Percentiles rank a stretch among this genome's conserved stretches.
phyloP scores from a whole-genome alignment of 2,329 filamentous ascomycete genomes.

The Dichotomopilus funicola region DNA sequence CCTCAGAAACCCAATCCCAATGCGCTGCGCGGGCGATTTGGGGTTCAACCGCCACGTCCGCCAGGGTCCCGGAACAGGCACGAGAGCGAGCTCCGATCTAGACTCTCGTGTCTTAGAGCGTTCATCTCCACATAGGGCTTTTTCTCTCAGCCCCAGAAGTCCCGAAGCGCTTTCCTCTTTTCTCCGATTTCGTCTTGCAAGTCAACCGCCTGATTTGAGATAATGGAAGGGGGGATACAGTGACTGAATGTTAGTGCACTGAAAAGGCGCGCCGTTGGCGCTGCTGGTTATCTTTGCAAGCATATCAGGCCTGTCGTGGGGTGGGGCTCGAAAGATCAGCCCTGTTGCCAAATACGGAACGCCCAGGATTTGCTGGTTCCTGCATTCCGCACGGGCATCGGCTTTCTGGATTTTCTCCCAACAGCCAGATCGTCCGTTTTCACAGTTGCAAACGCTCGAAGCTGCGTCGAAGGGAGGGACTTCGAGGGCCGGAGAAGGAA shows the following conservation, averaged over 20 bases:
- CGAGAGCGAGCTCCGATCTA: constrained; percentile 11
- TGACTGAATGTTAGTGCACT: too few relatives aligned
- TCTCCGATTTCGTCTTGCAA: too few relatives aligned
- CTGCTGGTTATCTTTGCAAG: too few relatives aligned
- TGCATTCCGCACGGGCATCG: neutral
- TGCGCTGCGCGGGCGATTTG: constrained; percentile 1
- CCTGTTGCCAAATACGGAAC: neutral
- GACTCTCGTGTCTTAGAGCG: constrained; percentile 6
- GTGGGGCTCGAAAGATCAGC: neutral
- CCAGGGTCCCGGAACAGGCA: constrained; percentile 6
- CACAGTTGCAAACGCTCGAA: too few relatives aligned
- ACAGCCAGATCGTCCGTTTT: neutral
- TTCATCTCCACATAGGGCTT: constrained; percentile 1
- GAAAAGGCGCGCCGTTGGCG: too few relatives aligned
- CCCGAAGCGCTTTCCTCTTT: neutral
- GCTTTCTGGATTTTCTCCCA: neutral
- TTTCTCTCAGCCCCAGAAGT: neutral
- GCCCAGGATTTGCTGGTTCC: neutral
- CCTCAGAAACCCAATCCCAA: neutral
- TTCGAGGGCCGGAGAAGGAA: too few relatives aligned
- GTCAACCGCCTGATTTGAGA: too few relatives aligned
- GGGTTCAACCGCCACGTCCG: neutral
- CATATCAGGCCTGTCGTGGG: too few relatives aligned
- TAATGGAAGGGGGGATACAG: too few relatives aligned
- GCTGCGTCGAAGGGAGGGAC: too few relatives aligned